Evolutionary conservation across 2,329 filamentous ascomycete species (phyloP).

Genomic region (Fusarium bulbicola): DNA sequence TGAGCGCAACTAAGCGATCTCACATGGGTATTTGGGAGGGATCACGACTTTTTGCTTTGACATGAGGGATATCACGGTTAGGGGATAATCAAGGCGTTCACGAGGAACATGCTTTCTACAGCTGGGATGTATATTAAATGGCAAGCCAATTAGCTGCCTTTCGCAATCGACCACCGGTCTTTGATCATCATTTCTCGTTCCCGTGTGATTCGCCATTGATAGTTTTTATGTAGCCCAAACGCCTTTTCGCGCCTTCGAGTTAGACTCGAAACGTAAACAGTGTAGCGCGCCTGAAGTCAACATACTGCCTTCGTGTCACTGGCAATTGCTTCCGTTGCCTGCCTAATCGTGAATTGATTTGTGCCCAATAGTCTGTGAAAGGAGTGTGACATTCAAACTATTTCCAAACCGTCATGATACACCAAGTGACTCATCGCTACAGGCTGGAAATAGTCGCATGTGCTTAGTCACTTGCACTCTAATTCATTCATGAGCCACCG

Average conservation of each 20-base stretch:
- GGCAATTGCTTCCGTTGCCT: not conserved
- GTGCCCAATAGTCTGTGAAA: not conserved
- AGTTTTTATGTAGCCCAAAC: not conserved
- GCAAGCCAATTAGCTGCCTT: conserved; percentile 39
- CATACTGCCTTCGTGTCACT: no score
- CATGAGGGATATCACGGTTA: conserved; percentile 50
- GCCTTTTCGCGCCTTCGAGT: not conserved
- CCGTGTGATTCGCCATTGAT: not conserved
- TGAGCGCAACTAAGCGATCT: conserved; percentile 77
- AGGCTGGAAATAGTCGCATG: not conserved
- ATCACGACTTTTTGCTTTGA: conserved; percentile 54
- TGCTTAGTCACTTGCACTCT: not conserved
- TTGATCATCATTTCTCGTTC: conserved; percentile 15
- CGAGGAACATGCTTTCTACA: conserved; percentile 52
- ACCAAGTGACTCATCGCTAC: not conserved
- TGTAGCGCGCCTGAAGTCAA: not conserved
- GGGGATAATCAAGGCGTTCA: conserved; percentile 59
- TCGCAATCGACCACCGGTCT: conserved; percentile 41
- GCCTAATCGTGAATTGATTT: not conserved
- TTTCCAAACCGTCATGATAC: not conserved
- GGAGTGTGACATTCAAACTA: not conserved
- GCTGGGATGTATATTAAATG: conserved; percentile 56
- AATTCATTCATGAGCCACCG: not conserved
- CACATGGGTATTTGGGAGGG: conserved; percentile 44
- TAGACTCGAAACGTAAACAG: accelerated